These are phyloP conservation scores for Mycena pura DNA, from an alignment of 768 basidiomycete genomes.

Conservation along the genomic window DNA sequence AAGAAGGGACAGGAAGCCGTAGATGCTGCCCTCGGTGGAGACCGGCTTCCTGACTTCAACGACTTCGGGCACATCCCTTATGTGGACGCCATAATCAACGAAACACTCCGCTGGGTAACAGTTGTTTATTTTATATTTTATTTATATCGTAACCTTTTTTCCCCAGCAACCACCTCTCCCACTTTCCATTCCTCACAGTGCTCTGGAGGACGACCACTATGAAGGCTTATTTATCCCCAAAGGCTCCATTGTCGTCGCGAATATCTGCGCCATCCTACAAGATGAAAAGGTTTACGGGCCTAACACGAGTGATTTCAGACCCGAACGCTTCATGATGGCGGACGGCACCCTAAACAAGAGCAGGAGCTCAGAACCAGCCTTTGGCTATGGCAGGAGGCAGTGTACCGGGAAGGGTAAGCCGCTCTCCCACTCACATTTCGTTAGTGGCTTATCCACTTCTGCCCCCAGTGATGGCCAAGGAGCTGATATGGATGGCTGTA, in stretches of 20 bases:
- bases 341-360: neutral
- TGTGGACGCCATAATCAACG: constrained; percentile 28
- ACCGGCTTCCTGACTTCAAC: constrained; percentile 28
- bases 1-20: constrained; percentile 32
- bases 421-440: neutral
- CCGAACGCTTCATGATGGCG: constrained; percentile 16
- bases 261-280: constrained; percentile 27
- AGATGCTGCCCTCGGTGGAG: constrained; percentile 29
- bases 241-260: constrained; percentile 29
- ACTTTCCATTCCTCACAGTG: constrained; percentile 4
- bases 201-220: constrained; percentile 7
- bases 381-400: neutral
- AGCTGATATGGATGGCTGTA: neutral
- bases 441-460: neutral
- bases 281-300: constrained; percentile 27
- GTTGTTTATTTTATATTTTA: too few relatives aligned
- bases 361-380: neutral
- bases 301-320: neutral
- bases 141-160: too few relatives aligned
- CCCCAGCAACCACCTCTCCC: neutral
- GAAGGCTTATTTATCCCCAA: constrained; percentile 40
- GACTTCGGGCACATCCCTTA: constrained; percentile 27
- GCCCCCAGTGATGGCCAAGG: neutral
- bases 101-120: constrained; percentile 29
- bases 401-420: neutral